Evolutionary conservation across 164 flowering plant species (phyloP), one percentile per base, ranked within the genome.

Genomic region (Macadamia integrifolia): DNA sequence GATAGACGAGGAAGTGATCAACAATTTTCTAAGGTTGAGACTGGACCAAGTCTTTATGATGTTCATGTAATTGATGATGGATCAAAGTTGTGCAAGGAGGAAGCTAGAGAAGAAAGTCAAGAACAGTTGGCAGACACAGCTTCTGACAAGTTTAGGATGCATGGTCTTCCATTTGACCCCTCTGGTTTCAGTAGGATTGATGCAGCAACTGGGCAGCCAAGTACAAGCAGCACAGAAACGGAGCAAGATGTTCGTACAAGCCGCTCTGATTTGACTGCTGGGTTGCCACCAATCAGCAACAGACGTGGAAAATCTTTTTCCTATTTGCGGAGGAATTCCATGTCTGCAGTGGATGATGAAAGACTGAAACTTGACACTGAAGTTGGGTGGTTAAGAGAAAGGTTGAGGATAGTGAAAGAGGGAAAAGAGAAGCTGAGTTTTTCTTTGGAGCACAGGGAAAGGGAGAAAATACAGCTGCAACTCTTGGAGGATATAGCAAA

Each of bases 371-470:
- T 93, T 74, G 91, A 88, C 52, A 74, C 62, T 74, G 97, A 93
- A 77, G 88, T 93, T 65, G 91, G 71, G 58, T 70, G 85, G 84
- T 88, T 91, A 17, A 80, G 79, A 73, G 96, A 86, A 77, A 85
- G 86, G 77, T 69, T 93, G 18, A 87, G 72, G 83, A 66, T 74
- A 29, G 86, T 93, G 56, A 91, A 90, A 72, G 78, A 81, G 74
- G 91, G 87, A 72, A 85, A 91, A 75, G 88, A 85, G 74, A 91
- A 84, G 79, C 87, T 93, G 56, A 84, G 75, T 65, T 12, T 82
- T 75, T 80, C 93, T 6, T 63, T 76, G 55, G 88, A 81, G 59
- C 76, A 72, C 63, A 74, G 53, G 49, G 95, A 87, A 66, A 81
- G 79, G 69, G 89, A 80, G 58, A 84, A 80, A 32, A 9, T 72